Evolutionary conservation across 2,329 filamentous ascomycete species (phyloP), one percentile per base, ranked within the genome.

Genomic region (Cladosporium sp.): DNA sequence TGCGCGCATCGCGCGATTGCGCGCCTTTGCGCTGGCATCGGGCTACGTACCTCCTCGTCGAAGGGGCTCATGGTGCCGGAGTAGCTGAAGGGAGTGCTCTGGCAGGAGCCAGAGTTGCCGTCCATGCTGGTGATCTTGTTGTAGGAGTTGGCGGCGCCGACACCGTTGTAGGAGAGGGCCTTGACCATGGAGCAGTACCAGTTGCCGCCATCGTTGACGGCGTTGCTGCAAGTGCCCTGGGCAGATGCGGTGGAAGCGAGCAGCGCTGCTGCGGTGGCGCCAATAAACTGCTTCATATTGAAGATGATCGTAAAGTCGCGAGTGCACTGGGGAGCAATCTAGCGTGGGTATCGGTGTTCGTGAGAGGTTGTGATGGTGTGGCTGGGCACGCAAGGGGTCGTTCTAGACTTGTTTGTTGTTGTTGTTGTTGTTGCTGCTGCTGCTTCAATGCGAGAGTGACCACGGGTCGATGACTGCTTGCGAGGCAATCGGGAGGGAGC

Each of bases 141-240:
- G 76, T 90, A 92, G 44, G 74, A 75, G 34, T 66, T 68, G n/a
- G 58, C 40, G 37, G 88, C 87, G 42, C 65, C 66, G 45, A 72
- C 69, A 51, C 67, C 68, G 45, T 66, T 68, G 72, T 90, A 91
- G n/a, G 82, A 80, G 71, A 92, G 86, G 49, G 84, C 81, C 58
- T 80, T 73, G 58, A 91, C 85, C 37, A 79, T 68, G 57, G 83
- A 78, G 72, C 86, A 89, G 74, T 86, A 90, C 75, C 74, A 86
- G 72, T 89, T 90, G 60, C 83, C 83, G 39, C 55, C 62, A 60
- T 66, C 65, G 57, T 72, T 67, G 51, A 61, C 63, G 56, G 63
- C 68, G 42, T 67, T 57, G 40, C 64, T 36, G 58, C 69, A 70
- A 37, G 68, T 57, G 35, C 64, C 64, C 52, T 61, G 55, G 56